phyloP scores from a whole-genome alignment of 1,139 yeast genomes.

The Pneumocystis murina region DNA sequence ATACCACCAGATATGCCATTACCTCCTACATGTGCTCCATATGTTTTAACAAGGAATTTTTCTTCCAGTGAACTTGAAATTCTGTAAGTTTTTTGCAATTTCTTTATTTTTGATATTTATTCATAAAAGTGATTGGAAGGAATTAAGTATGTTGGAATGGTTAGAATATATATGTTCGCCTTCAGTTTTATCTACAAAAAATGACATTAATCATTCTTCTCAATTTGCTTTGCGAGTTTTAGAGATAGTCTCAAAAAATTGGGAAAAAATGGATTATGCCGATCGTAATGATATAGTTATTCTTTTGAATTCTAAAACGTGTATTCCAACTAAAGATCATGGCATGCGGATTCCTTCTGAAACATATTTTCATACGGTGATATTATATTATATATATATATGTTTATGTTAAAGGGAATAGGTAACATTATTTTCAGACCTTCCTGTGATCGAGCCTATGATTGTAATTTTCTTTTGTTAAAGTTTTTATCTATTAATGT shows the following conservation, averaged over 20 bases:
- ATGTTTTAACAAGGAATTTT: constrained; percentile 15
- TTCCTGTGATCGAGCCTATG: constrained; percentile 24
- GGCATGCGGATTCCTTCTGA: constrained; percentile 27
- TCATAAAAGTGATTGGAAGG: constrained; percentile 18
- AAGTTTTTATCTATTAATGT: neutral
- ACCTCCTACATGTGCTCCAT: constrained; percentile 24
- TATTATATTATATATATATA: neutral
- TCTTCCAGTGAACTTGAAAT: constrained; percentile 15
- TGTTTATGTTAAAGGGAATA: constrained; percentile 5
- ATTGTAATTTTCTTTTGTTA: neutral
- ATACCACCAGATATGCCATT: constrained; percentile 21
- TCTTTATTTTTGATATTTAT: neutral
- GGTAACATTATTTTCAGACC: constrained; percentile 26
- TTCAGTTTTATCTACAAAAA: constrained; percentile 7
- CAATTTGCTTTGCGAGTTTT: constrained; percentile 21
- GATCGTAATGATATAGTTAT: constrained; percentile 13
- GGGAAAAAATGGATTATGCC: constrained; percentile 17
- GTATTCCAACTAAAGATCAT: constrained; percentile 26
- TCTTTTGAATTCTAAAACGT: constrained; percentile 18
- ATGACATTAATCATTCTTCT: constrained; percentile 17
- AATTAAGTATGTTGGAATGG: constrained; percentile 5
- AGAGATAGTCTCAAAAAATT: constrained; percentile 18
- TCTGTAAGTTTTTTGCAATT: constrained; percentile 9
- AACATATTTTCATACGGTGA: constrained; percentile 20
- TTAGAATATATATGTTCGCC: neutral